Evolutionary conservation across 2,329 filamentous ascomycete genomes (phyloP).

Genomic region (Colletotrichum scovillei): DNA sequence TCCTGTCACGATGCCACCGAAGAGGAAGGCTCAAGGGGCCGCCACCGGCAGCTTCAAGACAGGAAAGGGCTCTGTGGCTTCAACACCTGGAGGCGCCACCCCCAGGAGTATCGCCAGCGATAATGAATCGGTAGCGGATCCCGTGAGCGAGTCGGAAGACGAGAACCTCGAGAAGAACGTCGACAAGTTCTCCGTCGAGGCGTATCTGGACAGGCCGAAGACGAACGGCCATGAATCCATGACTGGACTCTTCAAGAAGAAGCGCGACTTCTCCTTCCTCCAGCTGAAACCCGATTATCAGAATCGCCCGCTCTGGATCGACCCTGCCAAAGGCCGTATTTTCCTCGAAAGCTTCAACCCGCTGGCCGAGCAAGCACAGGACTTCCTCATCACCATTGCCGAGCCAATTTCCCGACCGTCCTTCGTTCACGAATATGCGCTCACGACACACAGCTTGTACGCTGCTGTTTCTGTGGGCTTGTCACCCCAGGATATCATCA

Average conservation of each 20-base stretch:
- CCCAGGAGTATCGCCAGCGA: conserved; percentile 68
- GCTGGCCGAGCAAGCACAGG: conserved; percentile 86
- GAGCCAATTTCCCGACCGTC: conserved; percentile 91
- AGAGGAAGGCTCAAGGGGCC: conserved; percentile 72
- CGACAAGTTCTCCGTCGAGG: conserved; percentile 67
- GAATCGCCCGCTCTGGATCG: conserved; percentile 93
- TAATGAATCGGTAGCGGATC: conserved; percentile 54
- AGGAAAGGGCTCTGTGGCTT: conserved; percentile 66
- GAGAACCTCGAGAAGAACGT: conserved; percentile 68
- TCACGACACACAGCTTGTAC: conserved; percentile 93
- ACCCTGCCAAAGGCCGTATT: conserved; percentile 86
- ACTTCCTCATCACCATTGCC: conserved; percentile 95
- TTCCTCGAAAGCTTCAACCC: conserved; percentile 96
- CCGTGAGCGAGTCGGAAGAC: conserved; percentile 55
- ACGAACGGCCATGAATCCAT: conserved; percentile 26
- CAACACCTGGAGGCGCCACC: conserved; percentile 70
- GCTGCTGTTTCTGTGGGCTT: conserved; percentile 96
- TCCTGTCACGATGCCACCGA: conserved; percentile 69
- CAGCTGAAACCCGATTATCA: conserved; percentile 88
- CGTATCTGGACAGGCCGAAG: conserved; percentile 49
- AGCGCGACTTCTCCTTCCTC: conserved; percentile 83
- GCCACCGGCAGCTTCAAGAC: conserved; percentile 63
- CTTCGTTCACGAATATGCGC: conserved; percentile 91
- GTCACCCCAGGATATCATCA: conserved; percentile 88
- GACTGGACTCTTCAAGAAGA: conserved; percentile 47